phyloP scores from a whole-genome alignment of 108 stramenopile genomes.

The Skeletonema tropicum region DNA sequence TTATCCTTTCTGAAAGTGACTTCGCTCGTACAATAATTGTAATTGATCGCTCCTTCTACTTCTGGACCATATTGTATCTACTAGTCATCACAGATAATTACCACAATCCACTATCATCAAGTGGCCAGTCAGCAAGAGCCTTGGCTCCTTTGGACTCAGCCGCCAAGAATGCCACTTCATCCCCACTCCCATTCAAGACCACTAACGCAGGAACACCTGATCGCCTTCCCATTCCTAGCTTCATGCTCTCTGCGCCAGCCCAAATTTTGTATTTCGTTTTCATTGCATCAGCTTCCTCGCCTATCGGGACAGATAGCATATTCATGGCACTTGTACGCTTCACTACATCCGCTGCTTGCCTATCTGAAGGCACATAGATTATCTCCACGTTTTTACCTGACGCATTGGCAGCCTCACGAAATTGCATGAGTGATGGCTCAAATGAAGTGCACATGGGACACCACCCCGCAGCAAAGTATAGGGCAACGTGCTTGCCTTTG shows the following conservation, averaged over 20 bases:
- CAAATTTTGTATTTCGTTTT: conserved; percentile 64
- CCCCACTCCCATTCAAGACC: conserved; percentile 56
- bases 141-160: conserved; percentile 56
- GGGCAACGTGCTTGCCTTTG: conserved; percentile 58
- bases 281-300: conserved; percentile 51
- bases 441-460: conserved; percentile 71
- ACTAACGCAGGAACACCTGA: conserved; percentile 76
- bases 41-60: neutral
- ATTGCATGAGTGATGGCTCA: conserved; percentile 58
- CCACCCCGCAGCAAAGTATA: conserved; percentile 75
- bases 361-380: conserved; percentile 65
- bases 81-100: conserved; percentile 12
- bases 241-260: conserved; percentile 55
- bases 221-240: conserved; percentile 58
- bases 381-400: conserved; percentile 54
- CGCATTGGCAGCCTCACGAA: conserved; percentile 36
- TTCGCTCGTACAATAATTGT: too few relatives aligned
- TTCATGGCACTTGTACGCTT: conserved; percentile 42
- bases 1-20: too few relatives aligned
- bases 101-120: conserved; percentile 67
- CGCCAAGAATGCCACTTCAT: conserved; percentile 59
- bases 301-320: conserved; percentile 64
- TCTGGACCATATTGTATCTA: neutral
- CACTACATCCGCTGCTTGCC: conserved; percentile 32
- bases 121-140: conserved; percentile 59